Base-by-base conservation (phyloP, 345 rosid species). In the Xanthoceras sorbifolium region DNA sequence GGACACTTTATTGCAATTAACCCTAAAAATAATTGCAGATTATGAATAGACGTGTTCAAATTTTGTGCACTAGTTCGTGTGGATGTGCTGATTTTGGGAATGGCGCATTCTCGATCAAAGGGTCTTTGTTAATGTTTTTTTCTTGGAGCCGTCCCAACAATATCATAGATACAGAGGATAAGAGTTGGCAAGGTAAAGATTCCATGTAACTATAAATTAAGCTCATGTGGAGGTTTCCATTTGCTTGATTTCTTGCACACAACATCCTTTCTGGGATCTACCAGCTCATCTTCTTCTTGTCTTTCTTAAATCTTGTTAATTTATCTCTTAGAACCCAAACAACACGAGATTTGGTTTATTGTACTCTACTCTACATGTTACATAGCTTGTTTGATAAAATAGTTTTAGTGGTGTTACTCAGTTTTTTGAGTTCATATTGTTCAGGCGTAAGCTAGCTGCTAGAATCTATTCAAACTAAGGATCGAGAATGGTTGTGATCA, bases 41-140 rank as follows among this genome's bases (percentile, higher is more conserved):
- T 28, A 31, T 54, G 42, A 81, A 36, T 9, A n/a, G 62, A 74
- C 77, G 70, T 64, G 77, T 63, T 48, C 22, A n/a, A 50, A 74
- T 74, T 64, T 46, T 48, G 77, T 64, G 46, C 77, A n/a, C 23
- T 12, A 69, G 54, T 40, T 60, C 44, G 12, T 22, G 60, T 70
- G 81, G 64, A 77, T 26, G 14, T 22, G 38, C 67, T 71, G n/a
- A n/a, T n/a, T n/a, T n/a, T n/a, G n/a, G n/a, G n/a, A n/a, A n/a
- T n/a, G 26, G 72, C 40, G 72, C 67, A 73, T n/a, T n/a, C n/a
- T n/a, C n/a, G n/a, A n/a, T n/a, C 17, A 25, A 5, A 54, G 5
- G 14, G 34, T 55, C 55, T 12, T 25, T 3, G n/a, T n/a, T 77
- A 63, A 40, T 64, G 34, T 57, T 44, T 22, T 28, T 15, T 64